Evolutionary conservation across 164 flowering plant species (phyloP).

Genomic region (Dillenia turbinata): DNA sequence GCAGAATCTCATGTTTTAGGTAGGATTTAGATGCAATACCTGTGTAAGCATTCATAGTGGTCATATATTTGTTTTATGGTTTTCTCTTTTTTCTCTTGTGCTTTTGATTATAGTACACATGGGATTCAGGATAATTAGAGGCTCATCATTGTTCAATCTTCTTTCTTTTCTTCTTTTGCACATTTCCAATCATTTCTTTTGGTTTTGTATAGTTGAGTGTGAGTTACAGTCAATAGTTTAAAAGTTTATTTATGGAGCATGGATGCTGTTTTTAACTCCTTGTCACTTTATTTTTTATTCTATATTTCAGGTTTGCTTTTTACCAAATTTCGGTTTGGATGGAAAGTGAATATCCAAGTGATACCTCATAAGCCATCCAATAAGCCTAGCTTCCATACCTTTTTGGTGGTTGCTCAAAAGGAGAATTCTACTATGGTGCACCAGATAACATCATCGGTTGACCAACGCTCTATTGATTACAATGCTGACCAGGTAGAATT

Average conservation of each 20-base stretch:
- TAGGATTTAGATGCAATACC: conserved; percentile 19
- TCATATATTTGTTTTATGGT: background rate
- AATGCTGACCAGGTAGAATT: conserved; percentile 48
- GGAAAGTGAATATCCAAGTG: conserved; percentile 61
- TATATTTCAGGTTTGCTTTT: conserved; percentile 65
- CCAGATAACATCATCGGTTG: conserved; percentile 41
- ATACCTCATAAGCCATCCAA: conserved; percentile 44
- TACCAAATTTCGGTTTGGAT: conserved; percentile 77
- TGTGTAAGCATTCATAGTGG: too few species aligned
- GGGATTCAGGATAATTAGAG: background rate
- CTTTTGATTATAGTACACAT: background rate
- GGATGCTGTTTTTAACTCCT: background rate
- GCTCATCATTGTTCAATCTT: too few species aligned
- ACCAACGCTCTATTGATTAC: conserved; percentile 33
- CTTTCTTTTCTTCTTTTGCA: too few species aligned
- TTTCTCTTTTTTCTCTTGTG: conserved; percentile 1
- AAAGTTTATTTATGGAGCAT: too few species aligned
- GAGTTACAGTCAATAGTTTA: too few species aligned
- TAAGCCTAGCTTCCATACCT: conserved; percentile 55
- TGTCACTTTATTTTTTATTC: background rate
- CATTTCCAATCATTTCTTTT: too few species aligned
- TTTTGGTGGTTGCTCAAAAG: conserved; percentile 72
- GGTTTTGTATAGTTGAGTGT: too few species aligned
- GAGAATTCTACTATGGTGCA: conserved; percentile 32
- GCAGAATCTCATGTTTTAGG: conserved; percentile 95